Evolutionary conservation across 2,329 filamentous ascomycete genomes (phyloP), one percentile per base, ranked within the genome.

Genomic region (Corynespora cassiicola): DNA sequence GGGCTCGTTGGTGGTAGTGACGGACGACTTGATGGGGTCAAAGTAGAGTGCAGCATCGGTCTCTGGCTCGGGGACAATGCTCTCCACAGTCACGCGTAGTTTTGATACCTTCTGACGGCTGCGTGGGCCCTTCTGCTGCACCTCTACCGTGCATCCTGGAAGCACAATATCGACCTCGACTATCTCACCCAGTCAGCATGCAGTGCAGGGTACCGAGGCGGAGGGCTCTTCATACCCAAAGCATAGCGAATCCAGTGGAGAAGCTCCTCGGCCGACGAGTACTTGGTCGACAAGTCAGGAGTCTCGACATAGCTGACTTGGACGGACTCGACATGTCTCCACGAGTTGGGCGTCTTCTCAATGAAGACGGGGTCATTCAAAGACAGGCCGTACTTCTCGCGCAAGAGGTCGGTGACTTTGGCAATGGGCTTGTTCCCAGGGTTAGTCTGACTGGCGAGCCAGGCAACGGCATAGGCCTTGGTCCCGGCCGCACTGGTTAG

Each of bases 361-460:
- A 91, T 78, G 6, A 77, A 75, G 31, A 95, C 74, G 6, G 50
- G 48, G 17, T 67, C 63, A 11, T 61, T 11, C 4, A 94, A 74
- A 45, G 86, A 85, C 53, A 95, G 79, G 1, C 81, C 82, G 51
- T 87, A 87, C 6, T 82, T 79, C 22, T 87, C 85, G 47, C 88
- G 85, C 36, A 95, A 81, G 5, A 82, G 76, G 47, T 88, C 85
- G 15, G 88, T 70, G 85, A 73, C 88, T 81, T 74, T 91, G 16
- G 63, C 66, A 30, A 69, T 63, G 3, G 58, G 55, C 38, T 68
- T 69, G 40, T 61, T 67, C 14, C 61, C 62, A 14, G 61, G 47
- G 19, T 71, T 72, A 2, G 66, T 67, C 39, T 74, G 72, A 22
- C 74, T 61, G 3, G 81, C 78, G 25, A 75, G 70, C 83, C 83